Evolutionary conservation across 495 filamentous ascomycete genomes (phyloP), one percentile per base, ranked within the genome.

Genomic region (Entonaema liquescens): DNA sequence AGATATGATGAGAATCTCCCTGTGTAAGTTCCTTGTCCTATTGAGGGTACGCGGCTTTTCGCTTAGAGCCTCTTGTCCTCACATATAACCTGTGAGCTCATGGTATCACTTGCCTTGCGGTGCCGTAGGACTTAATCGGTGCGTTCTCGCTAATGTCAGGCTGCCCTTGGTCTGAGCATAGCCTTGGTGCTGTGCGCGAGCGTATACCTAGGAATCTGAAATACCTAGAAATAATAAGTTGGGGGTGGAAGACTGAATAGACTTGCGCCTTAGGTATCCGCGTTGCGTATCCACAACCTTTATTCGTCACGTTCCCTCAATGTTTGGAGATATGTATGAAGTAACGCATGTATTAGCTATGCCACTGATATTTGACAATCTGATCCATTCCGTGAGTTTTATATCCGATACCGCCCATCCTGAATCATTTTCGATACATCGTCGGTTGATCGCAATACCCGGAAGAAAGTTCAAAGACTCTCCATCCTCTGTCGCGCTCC

Each of bases 331-430:
- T 44, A 17, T 28, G 49, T 28, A 59, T 44, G 35, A 40, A 60
- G 40, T 47, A 67, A 29, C 56, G 59, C 47, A 42, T 52, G 28
- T 68, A 61, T 72, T 68, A 25, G 62, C 21, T 62, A 59, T 60
- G 55, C 59, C 55, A 68, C 28, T 42, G 40, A 31, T 56, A 12
- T 64, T 60, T 36, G 56, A 67, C 42, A 31, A n/a, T 61, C 49
- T 50, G 54, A 21, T 59, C 38, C 59, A 61, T 36, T 56, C 50
- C 49, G 25, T 25, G 59, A 57, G 15, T 49, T 60, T 49, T 26
- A 47, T 55, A 47, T 21, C 33, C 60, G 54, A 62, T 65, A 25
- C 49, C 29, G 68, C 38, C 38, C 60, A 47, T 42, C 61, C 49
- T 23, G 25, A 44, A 44, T 40, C 28, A 63, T 47, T 42, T 29